Percentiles rank a stretch among this genome's conserved stretches.
phyloP scores from a whole-genome alignment of 192 early-diverging fungal genomes.

The Paraglomus occultum region DNA sequence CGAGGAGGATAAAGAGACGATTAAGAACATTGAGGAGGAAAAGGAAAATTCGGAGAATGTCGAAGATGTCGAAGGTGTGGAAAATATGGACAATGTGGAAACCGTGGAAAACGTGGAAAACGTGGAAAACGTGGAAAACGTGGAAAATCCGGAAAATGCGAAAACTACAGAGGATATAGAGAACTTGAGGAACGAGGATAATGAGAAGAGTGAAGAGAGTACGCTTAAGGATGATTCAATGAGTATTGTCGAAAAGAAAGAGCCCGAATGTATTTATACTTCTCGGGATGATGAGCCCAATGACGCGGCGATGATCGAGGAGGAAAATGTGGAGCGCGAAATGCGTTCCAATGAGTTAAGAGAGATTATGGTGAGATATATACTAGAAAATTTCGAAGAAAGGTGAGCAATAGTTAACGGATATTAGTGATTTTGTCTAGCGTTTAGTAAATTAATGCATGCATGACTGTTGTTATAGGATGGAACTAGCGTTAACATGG shows the following conservation, averaged over 20 bases:
- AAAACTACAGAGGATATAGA: slow-evolving; percentile 26
- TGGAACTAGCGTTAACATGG: slow-evolving; percentile 72
- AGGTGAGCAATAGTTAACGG: slow-evolving; percentile 37
- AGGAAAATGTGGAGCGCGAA: neutral
- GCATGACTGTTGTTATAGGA: slow-evolving; percentile 31
- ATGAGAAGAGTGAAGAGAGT: neutral
- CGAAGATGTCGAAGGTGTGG: neutral
- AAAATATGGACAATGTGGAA: neutral
- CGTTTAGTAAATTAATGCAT: slow-evolving; percentile 1
- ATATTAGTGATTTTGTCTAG: neutral
- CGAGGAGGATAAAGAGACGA: too few species aligned
- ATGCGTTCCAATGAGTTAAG: slow-evolving; percentile 32
- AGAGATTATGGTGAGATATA: slow-evolving; percentile 49
- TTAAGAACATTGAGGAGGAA: too few species aligned
- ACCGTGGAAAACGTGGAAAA: too few species aligned
- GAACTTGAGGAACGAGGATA: neutral
- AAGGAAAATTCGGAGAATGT: neutral
- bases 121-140: neutral
- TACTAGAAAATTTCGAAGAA: slow-evolving; percentile 59
- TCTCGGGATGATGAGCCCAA: neutral
- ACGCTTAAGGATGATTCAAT: neutral
- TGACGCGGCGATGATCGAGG: neutral
- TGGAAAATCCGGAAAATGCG: too few species aligned
- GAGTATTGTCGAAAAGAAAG: neutral
- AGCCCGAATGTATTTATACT: neutral